Evolutionary conservation across 164 flowering plant species (phyloP).

Genomic region (Akebia trifoliata): DNA sequence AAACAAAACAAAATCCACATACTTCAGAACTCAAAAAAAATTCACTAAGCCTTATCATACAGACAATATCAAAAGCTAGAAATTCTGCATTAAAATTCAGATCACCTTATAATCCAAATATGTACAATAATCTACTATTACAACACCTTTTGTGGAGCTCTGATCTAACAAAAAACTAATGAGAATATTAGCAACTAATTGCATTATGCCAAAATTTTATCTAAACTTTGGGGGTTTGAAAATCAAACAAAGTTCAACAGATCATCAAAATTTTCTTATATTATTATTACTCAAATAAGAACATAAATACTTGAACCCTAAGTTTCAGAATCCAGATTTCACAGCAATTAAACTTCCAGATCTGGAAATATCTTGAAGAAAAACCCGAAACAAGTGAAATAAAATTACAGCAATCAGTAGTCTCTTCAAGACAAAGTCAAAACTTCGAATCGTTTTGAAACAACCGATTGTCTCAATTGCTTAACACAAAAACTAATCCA

Average conservation of each 20-base stretch:
- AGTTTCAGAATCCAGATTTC: background rate
- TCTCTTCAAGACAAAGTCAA: background rate
- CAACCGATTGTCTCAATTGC: no score
- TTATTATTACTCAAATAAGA: no score
- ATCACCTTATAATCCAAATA: background rate
- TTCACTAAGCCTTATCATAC: background rate
- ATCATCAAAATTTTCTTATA: no score
- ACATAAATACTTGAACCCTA: no score
- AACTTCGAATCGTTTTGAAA: no score
- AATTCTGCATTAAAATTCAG: background rate
- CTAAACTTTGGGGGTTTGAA: background rate
- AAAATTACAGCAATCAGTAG: conserved; percentile 2
- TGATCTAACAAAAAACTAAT: background rate
- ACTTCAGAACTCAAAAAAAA: background rate
- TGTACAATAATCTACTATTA: background rate
- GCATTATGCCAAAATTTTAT: background rate
- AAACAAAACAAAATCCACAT: background rate
- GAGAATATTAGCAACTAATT: background rate
- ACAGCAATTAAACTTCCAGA: background rate
- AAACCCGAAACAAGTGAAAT: background rate
- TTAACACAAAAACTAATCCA: no score
- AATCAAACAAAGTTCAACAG: no score
- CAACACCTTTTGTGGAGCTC: no score
- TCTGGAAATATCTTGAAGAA: background rate
- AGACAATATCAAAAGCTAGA: background rate